These are phyloP conservation scores for Fraxinus paxiana DNA, from an alignment of 305 asterid species.

Conservation along the genomic window DNA sequence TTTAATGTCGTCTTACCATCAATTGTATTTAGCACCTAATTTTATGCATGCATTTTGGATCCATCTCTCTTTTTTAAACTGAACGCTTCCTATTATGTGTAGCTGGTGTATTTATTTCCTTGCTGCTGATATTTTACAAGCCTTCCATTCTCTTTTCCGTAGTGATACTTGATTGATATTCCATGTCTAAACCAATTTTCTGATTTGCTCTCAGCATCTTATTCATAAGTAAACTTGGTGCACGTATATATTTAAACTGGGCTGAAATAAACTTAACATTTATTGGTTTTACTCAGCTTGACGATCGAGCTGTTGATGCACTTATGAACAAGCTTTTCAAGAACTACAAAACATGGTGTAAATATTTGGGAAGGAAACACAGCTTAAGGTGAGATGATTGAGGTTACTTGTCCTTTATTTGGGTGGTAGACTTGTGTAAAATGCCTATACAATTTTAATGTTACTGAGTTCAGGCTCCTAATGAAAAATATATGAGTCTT, in stretches of 20 bases:
- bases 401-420: neutral
- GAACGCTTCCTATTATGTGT: neutral
- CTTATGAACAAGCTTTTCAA: conserved; percentile 89
- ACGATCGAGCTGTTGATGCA: conserved; percentile 92
- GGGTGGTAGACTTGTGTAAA: conserved; percentile 6
- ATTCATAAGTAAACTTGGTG: conserved; percentile 4
- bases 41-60: conserved; percentile 17
- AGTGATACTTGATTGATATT: conserved; percentile 10
- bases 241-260: conserved; percentile 8
- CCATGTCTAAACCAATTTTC: conserved; percentile 9
- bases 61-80: conserved; percentile 5
- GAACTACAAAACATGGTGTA: conserved; percentile 99
- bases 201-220: conserved; percentile 2
- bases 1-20: conserved; percentile 12
- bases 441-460: neutral
- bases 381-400: conserved; percentile 69
- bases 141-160: neutral
- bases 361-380: conserved; percentile 88
- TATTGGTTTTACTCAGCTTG: conserved; percentile 55
- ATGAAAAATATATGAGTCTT: conserved; percentile 16
- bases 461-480: conserved; percentile 17
- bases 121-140: conserved; percentile 9
- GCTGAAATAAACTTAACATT: conserved; percentile 22
- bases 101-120: conserved; percentile 8
- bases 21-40: conserved; percentile 9